These are phyloP conservation scores for Bertia moriformis DNA, from an alignment of 2,329 filamentous ascomycete species.

Conservation along the genomic window DNA sequence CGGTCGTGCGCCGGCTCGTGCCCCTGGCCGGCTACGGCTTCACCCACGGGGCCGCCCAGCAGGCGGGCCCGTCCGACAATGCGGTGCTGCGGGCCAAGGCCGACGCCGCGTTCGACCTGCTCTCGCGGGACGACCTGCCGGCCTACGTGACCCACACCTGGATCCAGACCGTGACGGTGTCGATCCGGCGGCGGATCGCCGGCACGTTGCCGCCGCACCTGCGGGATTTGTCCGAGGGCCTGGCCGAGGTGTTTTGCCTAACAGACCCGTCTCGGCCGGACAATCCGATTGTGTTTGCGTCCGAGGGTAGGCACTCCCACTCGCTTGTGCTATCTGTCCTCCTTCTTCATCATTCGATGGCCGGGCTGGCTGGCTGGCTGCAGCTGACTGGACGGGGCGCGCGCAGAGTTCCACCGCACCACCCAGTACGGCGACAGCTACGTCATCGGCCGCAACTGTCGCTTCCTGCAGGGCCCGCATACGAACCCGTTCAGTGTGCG, in stretches of 20 bases:
- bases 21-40: constrained; percentile 40
- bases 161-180: constrained; percentile 54
- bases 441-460: constrained; percentile 25
- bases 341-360: too few species aligned
- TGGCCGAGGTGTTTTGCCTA: constrained; percentile 65
- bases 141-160: constrained; percentile 59
- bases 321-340: not conserved
- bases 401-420: constrained; percentile 23
- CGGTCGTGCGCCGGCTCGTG: constrained; percentile 45
- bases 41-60: constrained; percentile 29
- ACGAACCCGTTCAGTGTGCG: constrained; percentile 15
- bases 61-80: constrained; percentile 34
- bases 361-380: too few species aligned
- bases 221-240: constrained; percentile 55
- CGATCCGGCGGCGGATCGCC: constrained; percentile 53
- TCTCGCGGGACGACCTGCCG: constrained; percentile 55
- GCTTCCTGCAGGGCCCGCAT: constrained; percentile 25
- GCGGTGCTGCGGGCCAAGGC: constrained; percentile 45
- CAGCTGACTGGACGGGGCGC: not conserved
- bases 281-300: constrained; percentile 50
- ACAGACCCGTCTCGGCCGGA: constrained; percentile 60
- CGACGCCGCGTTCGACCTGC: constrained; percentile 44
- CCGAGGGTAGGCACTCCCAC: not conserved
- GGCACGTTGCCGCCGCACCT: constrained; percentile 51
- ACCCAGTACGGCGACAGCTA: constrained; percentile 24